These are phyloP conservation scores for Suillus weaverae DNA, from an alignment of 768 basidiomycete genomes.

Conservation along the genomic window DNA sequence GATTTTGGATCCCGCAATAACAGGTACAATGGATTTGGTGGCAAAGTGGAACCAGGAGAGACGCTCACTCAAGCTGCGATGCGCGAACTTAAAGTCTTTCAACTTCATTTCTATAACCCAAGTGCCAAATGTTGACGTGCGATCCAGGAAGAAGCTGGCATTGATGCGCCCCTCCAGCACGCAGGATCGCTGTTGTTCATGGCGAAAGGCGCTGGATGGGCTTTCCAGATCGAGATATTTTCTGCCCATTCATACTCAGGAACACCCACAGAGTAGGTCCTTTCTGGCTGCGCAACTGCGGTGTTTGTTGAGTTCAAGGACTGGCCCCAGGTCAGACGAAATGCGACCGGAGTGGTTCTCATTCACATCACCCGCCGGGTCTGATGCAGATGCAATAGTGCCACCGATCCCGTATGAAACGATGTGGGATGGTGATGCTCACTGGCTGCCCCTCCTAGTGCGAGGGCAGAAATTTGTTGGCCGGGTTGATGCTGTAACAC, in stretches of 20 bases:
- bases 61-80: slow-evolving; percentile 64
- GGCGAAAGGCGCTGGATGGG: slow-evolving; percentile 50
- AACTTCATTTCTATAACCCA: not conserved
- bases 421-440: slow-evolving; percentile 63
- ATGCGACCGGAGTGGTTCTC: slow-evolving; percentile 86
- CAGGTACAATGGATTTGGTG: slow-evolving; percentile 89
- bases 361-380: slow-evolving; percentile 2
- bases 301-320: not conserved
- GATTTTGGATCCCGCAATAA: slow-evolving; percentile 2
- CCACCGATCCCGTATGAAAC: slow-evolving; percentile 55
- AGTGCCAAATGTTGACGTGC: not conserved
- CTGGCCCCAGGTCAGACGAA: slow-evolving; percentile 69
- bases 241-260: slow-evolving; percentile 63
- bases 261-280: slow-evolving; percentile 61
- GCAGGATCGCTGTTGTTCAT: slow-evolving; percentile 69
- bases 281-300: not conserved
- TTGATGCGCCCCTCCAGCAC: slow-evolving; percentile 61
- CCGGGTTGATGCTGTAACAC: slow-evolving; percentile 57
- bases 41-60: slow-evolving; percentile 80
- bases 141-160: slow-evolving; percentile 79
- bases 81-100: slow-evolving; percentile 68
- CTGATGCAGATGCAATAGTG: slow-evolving; percentile 11
- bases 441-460: slow-evolving; percentile 70
- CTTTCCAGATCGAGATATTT: slow-evolving; percentile 75
- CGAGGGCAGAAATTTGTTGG: slow-evolving; percentile 44